Evolutionary conservation across 2,329 filamentous ascomycete species (phyloP).

Genomic region (Neonectria punicea): DNA sequence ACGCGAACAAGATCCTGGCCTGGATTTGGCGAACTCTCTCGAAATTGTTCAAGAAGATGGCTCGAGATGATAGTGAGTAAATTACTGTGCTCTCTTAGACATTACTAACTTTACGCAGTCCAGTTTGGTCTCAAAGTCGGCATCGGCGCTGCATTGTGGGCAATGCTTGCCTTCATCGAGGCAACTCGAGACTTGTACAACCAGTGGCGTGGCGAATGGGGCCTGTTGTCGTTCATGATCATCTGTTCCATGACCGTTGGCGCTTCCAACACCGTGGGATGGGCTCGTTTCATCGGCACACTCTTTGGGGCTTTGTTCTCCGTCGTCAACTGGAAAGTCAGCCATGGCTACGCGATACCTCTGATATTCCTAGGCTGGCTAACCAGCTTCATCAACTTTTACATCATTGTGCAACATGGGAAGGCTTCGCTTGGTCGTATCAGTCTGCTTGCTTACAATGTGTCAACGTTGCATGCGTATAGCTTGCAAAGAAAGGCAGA

Average conservation of each 20-base stretch:
- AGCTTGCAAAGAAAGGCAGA: constrained; percentile 82
- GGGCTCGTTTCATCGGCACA: constrained; percentile 87
- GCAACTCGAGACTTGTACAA: constrained; percentile 81
- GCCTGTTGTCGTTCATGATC: constrained; percentile 94
- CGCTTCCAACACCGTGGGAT: constrained; percentile 93
- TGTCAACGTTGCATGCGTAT: constrained; percentile 93
- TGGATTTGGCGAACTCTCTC: constrained; percentile 43
- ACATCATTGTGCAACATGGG: constrained; percentile 85
- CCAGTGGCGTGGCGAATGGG: constrained; percentile 96
- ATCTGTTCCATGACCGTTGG: constrained; percentile 99
- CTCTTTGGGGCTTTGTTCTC: constrained; percentile 81
- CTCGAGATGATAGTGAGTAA: constrained; percentile 56
- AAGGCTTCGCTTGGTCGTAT: constrained; percentile 93
- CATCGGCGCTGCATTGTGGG: constrained; percentile 87
- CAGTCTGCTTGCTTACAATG: constrained; percentile 94
- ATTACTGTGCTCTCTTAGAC: constrained; percentile 52
- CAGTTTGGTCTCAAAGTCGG: constrained; percentile 91
- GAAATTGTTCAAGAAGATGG: constrained; percentile 53
- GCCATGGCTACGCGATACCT: constrained; percentile 76
- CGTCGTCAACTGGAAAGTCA: constrained; percentile 80
- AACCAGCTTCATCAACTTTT: constrained; percentile 85
- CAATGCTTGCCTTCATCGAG: constrained; percentile 85
- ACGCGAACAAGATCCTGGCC: constrained; percentile 32
- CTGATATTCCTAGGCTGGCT: constrained; percentile 85
- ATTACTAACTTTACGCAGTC: constrained; percentile 56